Evolutionary conservation across 805 yeast species (phyloP), one percentile per base, ranked within the genome.

Genomic region (Isabelozyma heimii): DNA sequence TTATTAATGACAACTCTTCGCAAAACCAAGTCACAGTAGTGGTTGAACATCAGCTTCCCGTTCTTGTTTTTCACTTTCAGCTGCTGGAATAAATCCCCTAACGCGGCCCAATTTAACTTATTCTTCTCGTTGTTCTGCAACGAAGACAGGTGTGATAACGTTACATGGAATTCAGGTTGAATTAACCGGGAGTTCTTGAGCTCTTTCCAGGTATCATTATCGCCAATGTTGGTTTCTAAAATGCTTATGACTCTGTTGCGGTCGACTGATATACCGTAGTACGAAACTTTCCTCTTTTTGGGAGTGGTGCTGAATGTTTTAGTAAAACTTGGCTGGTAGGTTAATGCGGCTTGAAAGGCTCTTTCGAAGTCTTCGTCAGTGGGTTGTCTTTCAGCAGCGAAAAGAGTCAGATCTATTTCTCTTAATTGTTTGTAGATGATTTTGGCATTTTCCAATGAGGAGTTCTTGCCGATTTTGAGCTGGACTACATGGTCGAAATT

Each of bases 401-500:
- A 58, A 27, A 85, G 52, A 2, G 70, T 69, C 0, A 83, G 81
- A 52, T 76, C 84, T 15, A 51, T 48, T 10, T 62, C 47, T 13
- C 69, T 53, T 33, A 89, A 49, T 4, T 59, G 51, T 0, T 49
- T 13, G 0, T 84, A 58, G 2, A 87, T 68, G 0, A 49, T 52
- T 49, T 65, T 68, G 2, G 84, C 75, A 59, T 87, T 87, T 1
- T 53, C 49, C 37, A 79, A 59, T 0, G 87, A 76, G 17, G 76
- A 66, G 2, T 63, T 53, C 1, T 55, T 58, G 4, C 55, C 52
- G 1, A 82, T 79, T 4, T 75, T 67, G 46, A 94, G 66, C 47
- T 85, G 69, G 17, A 94, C 80, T 2, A 89, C 72, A 10, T 70
- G 51, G 61, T 89, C 92, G 69, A 91, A 92, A 37, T 62, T 54